These are phyloP conservation scores for Chaetomium sp. DNA, from an alignment of 2,329 filamentous ascomycete genomes.

Conservation along the genomic window DNA sequence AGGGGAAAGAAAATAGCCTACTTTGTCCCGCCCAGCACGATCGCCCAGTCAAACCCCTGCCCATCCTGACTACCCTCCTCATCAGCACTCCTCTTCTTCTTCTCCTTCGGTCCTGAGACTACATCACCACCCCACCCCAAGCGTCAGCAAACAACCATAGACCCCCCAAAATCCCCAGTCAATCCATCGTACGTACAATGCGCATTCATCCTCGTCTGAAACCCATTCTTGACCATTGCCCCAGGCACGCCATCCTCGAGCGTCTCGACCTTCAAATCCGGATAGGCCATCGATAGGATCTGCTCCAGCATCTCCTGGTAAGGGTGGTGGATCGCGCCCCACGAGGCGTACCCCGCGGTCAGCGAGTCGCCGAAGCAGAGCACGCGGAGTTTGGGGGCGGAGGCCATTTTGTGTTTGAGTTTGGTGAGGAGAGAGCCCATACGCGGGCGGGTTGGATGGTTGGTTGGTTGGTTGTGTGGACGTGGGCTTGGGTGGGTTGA, in stretches of 20 bases:
- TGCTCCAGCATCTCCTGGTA: conserved; percentile 46
- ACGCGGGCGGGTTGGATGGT: neutral
- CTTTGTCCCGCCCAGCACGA: conserved; percentile 60
- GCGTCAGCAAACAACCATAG: neutral
- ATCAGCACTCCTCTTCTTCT: conserved; percentile 10
- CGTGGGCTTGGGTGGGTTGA: neutral
- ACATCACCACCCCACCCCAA: neutral
- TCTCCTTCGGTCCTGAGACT: conserved; percentile 1
- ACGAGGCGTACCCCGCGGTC: conserved; percentile 47
- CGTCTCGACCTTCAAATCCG: conserved; percentile 25
- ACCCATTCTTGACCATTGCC: conserved; percentile 22
- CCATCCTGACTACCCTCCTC: conserved; percentile 4
- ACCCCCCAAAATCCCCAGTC: neutral
- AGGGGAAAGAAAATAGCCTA: conserved; percentile 10
- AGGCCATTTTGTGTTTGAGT: conserved; percentile 7
- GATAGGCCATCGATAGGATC: conserved; percentile 41
- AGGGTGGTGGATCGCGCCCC: conserved; percentile 41
- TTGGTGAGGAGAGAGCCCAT: conserved; percentile 6
- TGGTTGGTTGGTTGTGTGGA: neutral
- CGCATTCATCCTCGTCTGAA: conserved; percentile 21
- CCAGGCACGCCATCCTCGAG: conserved; percentile 27
- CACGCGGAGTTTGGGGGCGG: conserved; percentile 39
- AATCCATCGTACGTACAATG: conserved; percentile 18
- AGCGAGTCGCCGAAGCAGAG: conserved; percentile 62
- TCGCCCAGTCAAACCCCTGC: conserved; percentile 49